Base-by-base conservation (phyloP, 2,329 filamentous ascomycete species). In the Metarhizium album region DNA sequence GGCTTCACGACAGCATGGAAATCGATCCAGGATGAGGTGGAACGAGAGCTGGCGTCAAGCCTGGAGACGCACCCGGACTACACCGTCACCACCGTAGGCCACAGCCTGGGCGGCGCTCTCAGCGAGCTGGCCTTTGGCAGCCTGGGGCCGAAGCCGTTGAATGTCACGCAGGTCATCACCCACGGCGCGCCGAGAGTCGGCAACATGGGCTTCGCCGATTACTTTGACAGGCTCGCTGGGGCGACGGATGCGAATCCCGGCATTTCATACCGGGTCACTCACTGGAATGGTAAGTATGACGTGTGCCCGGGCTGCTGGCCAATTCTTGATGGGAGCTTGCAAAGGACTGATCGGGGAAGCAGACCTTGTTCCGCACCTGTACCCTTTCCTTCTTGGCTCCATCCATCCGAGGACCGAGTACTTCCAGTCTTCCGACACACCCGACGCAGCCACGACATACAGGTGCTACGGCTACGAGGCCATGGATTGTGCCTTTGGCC, bases 381-480 rank as follows among this genome's bases (percentile, higher is more conserved):
- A 35, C 5, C 35, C 35, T 27, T 13, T 37, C 11, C 4, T 27
- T 29, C 7, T 48, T n/a, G 35, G 23, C 13, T 48, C 22, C 20
- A 38, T 22, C 9, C 46, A 48, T 20, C 20, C 31, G 2, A 33
- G 46, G 33, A 48, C 46, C 13, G 46, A 48, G 20, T 48, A 40
- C 35, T 48, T 35, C 37, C 22, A 48, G 47, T 42, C 38, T 11
- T 1, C 64, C 59, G 4, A 35, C 16, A 16, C 13, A 13, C 33
- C 33, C 11, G 4, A 8, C 8, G 11, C 13, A 6, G 33, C 11
- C 33, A 35, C 33, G 33, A 35, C 33, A 4, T 35, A 35, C 11
- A 35, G 14, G 14, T 35, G 33, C 33, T 11, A 35, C 11, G 14
- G 33, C 33, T 13, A 13, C 11, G 33, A 35, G 33, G 7, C 33